phyloP scores from a whole-genome alignment of 2,329 filamentous ascomycete species.

The Basipetospora chlamydospora region DNA sequence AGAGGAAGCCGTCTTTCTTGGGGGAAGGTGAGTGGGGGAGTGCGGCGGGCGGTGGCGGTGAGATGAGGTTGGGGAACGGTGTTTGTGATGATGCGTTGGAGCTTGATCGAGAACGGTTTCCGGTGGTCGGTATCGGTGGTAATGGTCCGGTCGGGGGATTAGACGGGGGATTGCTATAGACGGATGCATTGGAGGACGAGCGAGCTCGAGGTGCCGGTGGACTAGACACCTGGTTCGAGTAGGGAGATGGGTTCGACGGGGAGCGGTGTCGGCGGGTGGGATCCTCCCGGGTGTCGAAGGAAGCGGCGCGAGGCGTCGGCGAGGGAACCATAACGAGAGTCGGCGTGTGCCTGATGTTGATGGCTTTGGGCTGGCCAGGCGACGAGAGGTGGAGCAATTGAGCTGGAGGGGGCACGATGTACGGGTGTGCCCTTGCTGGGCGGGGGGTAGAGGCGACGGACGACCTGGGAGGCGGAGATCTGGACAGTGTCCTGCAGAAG shows the following conservation, averaged over 20 bases:
- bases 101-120: neutral
- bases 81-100: neutral
- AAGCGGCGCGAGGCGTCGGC: neutral
- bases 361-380: neutral
- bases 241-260: too few relatives aligned
- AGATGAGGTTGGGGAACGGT: neutral
- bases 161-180: neutral
- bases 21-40: neutral
- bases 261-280: neutral
- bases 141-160: neutral
- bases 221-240: too few relatives aligned
- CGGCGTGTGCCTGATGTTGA: neutral
- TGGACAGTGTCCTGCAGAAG: neutral
- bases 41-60: slow-evolving; percentile 1
- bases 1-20: neutral
- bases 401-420: neutral
- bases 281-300: neutral
- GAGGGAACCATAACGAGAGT: too few relatives aligned
- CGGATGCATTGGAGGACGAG: neutral
- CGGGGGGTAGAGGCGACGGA: neutral
- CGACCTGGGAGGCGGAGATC: neutral
- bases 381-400: neutral
- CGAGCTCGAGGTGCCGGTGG: neutral
- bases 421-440: neutral
- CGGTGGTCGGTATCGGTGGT: neutral